A percentile compares a stretch with the other conserved stretches of the same genome.
These are phyloP conservation scores for Prunus salicina DNA, from an alignment of 306 rosid species.

Conservation along the genomic window DNA sequence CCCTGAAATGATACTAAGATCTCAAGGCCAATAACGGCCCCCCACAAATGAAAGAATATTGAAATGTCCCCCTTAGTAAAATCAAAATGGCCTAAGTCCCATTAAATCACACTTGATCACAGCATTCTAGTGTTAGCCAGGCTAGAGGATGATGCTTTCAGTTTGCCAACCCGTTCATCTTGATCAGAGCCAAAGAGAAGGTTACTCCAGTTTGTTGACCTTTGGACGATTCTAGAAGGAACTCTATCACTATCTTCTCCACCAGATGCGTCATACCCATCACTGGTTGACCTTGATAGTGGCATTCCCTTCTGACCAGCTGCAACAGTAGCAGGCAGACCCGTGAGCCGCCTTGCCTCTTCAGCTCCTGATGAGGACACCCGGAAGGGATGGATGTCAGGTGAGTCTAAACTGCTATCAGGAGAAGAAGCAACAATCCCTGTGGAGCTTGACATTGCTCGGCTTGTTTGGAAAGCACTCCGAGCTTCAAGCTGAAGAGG, in stretches of 20 bases:
- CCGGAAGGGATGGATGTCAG: slow-evolving; percentile 82
- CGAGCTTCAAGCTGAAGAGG: slow-evolving; percentile 88
- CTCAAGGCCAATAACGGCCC: slow-evolving; percentile 33
- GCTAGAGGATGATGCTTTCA: slow-evolving; percentile 60
- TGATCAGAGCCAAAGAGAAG: slow-evolving; percentile 65
- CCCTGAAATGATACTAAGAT: slow-evolving; percentile 33
- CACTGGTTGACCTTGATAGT: slow-evolving; percentile 86
- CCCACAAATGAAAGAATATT: slow-evolving; percentile 77
- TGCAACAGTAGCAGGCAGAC: slow-evolving; percentile 42
- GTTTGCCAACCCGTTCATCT: slow-evolving; percentile 53
- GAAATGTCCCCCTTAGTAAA: slow-evolving; percentile 40
- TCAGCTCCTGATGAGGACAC: slow-evolving; percentile 69
- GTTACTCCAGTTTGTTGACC: slow-evolving; percentile 79
- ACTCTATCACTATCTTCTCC: slow-evolving; percentile 96
- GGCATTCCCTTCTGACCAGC: slow-evolving; percentile 56
- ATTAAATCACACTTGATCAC: slow-evolving; percentile 40
- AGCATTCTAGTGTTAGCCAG: slow-evolving; percentile 50
- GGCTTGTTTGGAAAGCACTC: slow-evolving; percentile 68
- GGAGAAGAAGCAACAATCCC: slow-evolving; percentile 84
- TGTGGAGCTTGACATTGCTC: slow-evolving; percentile 63
- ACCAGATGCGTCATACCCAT: slow-evolving; percentile 96
- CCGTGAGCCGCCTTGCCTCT: slow-evolving; percentile 57
- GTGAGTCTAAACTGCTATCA: slow-evolving; percentile 91
- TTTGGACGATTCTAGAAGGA: slow-evolving; percentile 69
- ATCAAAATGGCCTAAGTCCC: slow-evolving; percentile 36